Evolutionary conservation across 164 flowering plant species (phyloP).

Genomic region (Litsea cubeba): DNA sequence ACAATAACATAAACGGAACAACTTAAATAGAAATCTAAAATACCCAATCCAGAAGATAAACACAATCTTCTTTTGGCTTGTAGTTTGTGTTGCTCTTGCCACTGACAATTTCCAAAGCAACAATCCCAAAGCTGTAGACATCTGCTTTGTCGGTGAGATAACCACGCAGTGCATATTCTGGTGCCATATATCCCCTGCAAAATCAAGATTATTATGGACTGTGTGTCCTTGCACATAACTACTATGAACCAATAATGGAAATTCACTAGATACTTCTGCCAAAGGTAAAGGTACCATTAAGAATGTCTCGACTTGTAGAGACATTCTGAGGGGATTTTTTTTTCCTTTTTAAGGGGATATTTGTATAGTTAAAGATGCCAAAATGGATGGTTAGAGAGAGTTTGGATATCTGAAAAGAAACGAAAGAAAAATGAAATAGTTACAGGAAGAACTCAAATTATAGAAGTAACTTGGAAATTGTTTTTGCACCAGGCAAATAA

Average conservation of each 20-base stretch:
- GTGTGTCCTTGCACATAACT: neutral
- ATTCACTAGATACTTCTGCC: neutral
- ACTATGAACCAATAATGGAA: neutral
- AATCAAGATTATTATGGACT: neutral
- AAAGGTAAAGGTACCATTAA: too few relatives aligned
- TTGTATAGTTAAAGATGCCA: too few relatives aligned
- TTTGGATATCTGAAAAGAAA: neutral
- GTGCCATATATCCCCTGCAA: slow-evolving; percentile 69
- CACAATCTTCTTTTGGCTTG: slow-evolving; percentile 30
- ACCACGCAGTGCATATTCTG: slow-evolving; percentile 65
- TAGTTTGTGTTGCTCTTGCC: slow-evolving; percentile 52
- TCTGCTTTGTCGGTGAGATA: slow-evolving; percentile 69
- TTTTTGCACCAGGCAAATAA: too few relatives aligned
- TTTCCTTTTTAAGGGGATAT: too few relatives aligned
- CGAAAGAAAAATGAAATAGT: neutral
- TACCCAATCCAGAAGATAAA: slow-evolving; percentile 65
- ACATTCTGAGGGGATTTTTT: too few relatives aligned
- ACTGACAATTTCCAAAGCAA: slow-evolving; percentile 52
- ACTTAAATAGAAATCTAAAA: neutral
- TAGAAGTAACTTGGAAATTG: too few relatives aligned
- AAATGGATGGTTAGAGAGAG: neutral
- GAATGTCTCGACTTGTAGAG: too few relatives aligned
- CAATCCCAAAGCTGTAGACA: slow-evolving; percentile 63
- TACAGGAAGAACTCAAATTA: too few relatives aligned
- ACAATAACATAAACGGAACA: neutral